Percentiles rank a stretch among this genome's conserved stretches.
These are phyloP conservation scores for Erodium chrysanthum DNA, from an alignment of 441 rosid genomes.

Conservation along the genomic window DNA sequence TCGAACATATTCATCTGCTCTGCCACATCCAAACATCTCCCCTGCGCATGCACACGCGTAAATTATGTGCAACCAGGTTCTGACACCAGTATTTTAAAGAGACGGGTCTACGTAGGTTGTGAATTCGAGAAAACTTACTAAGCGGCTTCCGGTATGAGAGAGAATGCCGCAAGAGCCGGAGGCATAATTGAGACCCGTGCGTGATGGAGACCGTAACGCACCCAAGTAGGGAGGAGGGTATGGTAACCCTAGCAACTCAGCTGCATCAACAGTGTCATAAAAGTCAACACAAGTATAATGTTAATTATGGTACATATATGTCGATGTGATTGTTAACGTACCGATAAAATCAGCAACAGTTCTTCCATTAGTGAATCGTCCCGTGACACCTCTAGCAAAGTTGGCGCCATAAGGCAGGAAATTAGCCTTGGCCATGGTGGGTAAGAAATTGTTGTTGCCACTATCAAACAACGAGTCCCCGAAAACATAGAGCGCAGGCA, in stretches of 20 bases:
- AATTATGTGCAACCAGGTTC: no score
- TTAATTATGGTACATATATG: no score
- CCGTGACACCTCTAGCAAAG: conserved; percentile 20
- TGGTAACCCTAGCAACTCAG: conserved; percentile 33
- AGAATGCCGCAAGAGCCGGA: conserved; percentile 39
- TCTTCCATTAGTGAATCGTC: conserved; percentile 27
- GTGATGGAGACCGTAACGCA: background rate
- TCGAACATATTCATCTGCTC: conserved; percentile 30
- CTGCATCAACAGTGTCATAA: no score
- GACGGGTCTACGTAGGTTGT: conserved; percentile 14
- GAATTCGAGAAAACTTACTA: background rate
- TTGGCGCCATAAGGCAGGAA: conserved; percentile 24
- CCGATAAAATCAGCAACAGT: conserved; percentile 23
- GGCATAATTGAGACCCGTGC: conserved; percentile 37
- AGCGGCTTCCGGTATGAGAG: conserved; percentile 24
- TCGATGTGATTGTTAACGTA: background rate
- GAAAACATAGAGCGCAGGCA: conserved; percentile 36
- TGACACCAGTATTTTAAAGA: no score
- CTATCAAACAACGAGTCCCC: conserved; percentile 44
- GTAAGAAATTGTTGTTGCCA: conserved; percentile 39
- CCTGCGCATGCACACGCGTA: conserved; percentile 21
- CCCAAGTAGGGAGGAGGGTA: conserved; percentile 29
- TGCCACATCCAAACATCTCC: conserved; percentile 30
- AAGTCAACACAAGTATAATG: no score
- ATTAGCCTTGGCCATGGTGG: conserved; percentile 25